A percentile compares a stretch with the other conserved stretches of the same genome.
These are phyloP conservation scores for Vigna unguiculata DNA, from an alignment of 306 rosid genomes.

Conservation along the genomic window DNA sequence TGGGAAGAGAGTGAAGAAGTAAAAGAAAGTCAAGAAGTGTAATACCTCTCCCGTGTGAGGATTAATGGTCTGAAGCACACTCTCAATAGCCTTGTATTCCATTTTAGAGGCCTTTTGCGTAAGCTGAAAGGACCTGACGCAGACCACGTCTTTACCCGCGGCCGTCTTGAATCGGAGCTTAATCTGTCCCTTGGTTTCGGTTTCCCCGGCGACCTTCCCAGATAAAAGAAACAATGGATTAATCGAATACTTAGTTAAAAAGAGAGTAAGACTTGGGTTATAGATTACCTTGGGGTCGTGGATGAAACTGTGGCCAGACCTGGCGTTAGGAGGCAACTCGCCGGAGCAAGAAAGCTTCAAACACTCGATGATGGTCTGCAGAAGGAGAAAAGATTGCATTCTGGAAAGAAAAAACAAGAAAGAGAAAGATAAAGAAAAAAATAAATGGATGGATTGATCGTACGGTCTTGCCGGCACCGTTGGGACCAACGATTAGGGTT, in stretches of 20 bases:
- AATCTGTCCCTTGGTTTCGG: conserved; percentile 95
- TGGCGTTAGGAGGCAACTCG: conserved; percentile 93
- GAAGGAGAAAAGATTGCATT: not conserved
- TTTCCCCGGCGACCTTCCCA: conserved; percentile 84
- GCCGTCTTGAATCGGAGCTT: conserved; percentile 94
- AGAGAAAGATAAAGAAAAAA: not conserved
- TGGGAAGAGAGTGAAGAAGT: not conserved
- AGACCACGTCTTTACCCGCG: conserved; percentile 85
- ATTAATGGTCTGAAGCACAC: conserved; percentile 94
- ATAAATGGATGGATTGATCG: not conserved
- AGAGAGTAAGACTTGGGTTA: not conserved
- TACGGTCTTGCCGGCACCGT: conserved; percentile 91
- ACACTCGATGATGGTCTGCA: conserved; percentile 81
- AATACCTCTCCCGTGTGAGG: conserved; percentile 90
- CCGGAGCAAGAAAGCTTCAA: conserved; percentile 98
- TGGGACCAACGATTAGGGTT: conserved; percentile 96
- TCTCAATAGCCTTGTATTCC: conserved; percentile 97
- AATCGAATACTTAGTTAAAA: not conserved
- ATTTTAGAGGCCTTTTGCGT: conserved; percentile 94
- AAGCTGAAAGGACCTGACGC: conserved; percentile 92
- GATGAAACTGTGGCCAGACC: conserved; percentile 98
- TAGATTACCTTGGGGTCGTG: conserved; percentile 85
- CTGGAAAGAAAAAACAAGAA: not conserved
- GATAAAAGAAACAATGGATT: not conserved
- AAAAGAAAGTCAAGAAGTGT: not conserved